Evolutionary conservation across 306 rosid genomes (phyloP).

Genomic region (Fragaria ananassa): DNA sequence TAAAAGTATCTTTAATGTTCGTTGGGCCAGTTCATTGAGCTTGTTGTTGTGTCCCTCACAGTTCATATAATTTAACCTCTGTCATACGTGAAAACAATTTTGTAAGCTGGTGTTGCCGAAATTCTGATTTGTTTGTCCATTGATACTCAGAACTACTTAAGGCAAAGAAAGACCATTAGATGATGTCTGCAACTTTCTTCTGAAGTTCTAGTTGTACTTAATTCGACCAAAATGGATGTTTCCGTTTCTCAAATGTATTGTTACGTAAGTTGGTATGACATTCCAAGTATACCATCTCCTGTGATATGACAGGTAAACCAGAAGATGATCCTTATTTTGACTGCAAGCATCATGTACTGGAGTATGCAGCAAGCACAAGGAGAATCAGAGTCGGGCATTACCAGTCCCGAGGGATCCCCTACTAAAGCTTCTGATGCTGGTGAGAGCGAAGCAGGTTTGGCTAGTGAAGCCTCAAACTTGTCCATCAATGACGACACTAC

Average conservation of each 20-base stretch:
- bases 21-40: too few species aligned
- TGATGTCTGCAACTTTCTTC: too few species aligned
- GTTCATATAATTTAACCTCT: too few species aligned
- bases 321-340: constrained; percentile 90
- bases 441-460: constrained; percentile 34
- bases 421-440: constrained; percentile 28
- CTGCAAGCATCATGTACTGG: constrained; percentile 98
- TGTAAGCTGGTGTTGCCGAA: too few species aligned
- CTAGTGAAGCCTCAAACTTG: constrained; percentile 43
- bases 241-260: not conserved
- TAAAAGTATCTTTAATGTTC: too few species aligned
- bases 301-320: constrained; percentile 64
- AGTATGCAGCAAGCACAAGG: constrained; percentile 66
- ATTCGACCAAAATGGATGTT: not conserved
- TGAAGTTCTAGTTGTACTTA: not conserved
- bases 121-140: too few species aligned
- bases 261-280: not conserved
- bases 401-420: constrained; percentile 33
- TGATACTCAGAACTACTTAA: too few species aligned
- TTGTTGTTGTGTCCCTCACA: too few species aligned
- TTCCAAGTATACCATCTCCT: constrained; percentile 6
- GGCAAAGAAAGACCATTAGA: too few species aligned
- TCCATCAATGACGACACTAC: constrained; percentile 30
- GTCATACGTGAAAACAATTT: too few species aligned
- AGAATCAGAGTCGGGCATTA: constrained; percentile 28